Evolutionary conservation across 2,329 filamentous ascomycete species (phyloP).

Genomic region (Cadophora sp.): DNA sequence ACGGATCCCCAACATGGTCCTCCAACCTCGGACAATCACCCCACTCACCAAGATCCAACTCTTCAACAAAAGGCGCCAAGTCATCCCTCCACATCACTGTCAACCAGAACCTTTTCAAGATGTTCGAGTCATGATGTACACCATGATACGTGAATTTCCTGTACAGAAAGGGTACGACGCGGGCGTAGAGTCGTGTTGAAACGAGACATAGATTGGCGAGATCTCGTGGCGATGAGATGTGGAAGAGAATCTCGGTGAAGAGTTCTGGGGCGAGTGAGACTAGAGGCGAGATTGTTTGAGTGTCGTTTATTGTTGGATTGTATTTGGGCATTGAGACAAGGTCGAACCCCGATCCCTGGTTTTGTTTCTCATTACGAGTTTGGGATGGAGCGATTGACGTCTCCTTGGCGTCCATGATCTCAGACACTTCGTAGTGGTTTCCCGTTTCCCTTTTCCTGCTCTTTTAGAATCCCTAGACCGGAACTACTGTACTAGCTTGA

Average conservation of each 20-base stretch:
- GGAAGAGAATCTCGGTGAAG: conserved; percentile 16
- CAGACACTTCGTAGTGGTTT: neutral
- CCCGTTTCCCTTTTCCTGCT: neutral
- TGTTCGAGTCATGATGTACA: conserved; percentile 12
- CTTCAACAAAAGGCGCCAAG: conserved; percentile 23
- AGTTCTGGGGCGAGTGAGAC: conserved; percentile 23
- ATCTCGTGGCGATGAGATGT: conserved; percentile 17
- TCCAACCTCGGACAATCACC: conserved; percentile 18
- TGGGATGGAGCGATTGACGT: neutral
- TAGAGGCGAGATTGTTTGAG: neutral
- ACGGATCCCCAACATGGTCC: conserved; percentile 17
- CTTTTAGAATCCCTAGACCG: neutral
- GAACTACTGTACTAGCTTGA: neutral
- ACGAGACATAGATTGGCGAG: conserved; percentile 15
- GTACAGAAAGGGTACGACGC: conserved; percentile 23
- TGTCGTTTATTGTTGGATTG: neutral
- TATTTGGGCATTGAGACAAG: neutral
- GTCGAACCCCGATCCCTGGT: neutral
- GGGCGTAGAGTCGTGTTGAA: conserved; percentile 20
- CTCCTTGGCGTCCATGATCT: neutral
- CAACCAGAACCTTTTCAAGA: conserved; percentile 19
- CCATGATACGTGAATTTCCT: conserved; percentile 25
- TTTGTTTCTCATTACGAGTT: neutral
- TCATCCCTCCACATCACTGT: conserved; percentile 27
- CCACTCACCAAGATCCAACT: conserved; percentile 30